phyloP scores from a whole-genome alignment of 2,329 filamentous ascomycete species.

The Piedraia hortae region DNA sequence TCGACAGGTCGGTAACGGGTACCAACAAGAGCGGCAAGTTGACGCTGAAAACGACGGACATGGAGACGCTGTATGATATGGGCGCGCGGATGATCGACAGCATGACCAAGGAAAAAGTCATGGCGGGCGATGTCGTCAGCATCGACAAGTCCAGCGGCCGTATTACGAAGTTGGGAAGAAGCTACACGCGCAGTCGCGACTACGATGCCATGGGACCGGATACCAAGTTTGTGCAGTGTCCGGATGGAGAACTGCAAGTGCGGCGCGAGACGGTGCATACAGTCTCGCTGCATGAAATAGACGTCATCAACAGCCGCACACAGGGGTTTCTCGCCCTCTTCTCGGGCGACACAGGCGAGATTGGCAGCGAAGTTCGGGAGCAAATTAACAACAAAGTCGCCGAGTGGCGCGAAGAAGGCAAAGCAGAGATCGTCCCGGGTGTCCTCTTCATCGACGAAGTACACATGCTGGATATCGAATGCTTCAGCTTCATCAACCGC shows the following conservation, averaged over 20 bases:
- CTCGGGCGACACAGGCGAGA: conserved; percentile 93
- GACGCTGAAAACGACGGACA: conserved; percentile 97
- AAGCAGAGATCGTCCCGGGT: conserved; percentile 89
- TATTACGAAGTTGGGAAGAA: conserved; percentile 88
- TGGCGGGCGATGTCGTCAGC: conserved; percentile 93
- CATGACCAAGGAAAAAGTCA: conserved; percentile 97
- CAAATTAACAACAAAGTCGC: conserved; percentile 98
- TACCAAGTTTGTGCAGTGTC: conserved; percentile 93
- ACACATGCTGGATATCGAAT: conserved; percentile 98
- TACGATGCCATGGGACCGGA: conserved; percentile 98
- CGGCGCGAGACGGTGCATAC: conserved; percentile 94
- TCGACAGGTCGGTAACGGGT: conserved; percentile 85
- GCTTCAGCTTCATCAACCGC: conserved; percentile 95
- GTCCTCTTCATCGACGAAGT: conserved; percentile 98
- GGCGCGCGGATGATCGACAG: conserved; percentile 98
- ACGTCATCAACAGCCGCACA: conserved; percentile 97
- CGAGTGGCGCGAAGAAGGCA: conserved; percentile 98
- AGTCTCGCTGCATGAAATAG: conserved; percentile 89
- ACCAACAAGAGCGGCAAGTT: conserved; percentile 95
- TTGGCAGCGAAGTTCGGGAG: conserved; percentile 83
- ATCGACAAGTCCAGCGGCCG: conserved; percentile 97
- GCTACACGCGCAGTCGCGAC: conserved; percentile 79
- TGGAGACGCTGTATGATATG: conserved; percentile 99
- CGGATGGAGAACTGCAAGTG: conserved; percentile 89
- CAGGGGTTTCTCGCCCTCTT: conserved; percentile 94